Conservation (phyloP, 257 asterid genomes). For the Vinca minor region DNA sequence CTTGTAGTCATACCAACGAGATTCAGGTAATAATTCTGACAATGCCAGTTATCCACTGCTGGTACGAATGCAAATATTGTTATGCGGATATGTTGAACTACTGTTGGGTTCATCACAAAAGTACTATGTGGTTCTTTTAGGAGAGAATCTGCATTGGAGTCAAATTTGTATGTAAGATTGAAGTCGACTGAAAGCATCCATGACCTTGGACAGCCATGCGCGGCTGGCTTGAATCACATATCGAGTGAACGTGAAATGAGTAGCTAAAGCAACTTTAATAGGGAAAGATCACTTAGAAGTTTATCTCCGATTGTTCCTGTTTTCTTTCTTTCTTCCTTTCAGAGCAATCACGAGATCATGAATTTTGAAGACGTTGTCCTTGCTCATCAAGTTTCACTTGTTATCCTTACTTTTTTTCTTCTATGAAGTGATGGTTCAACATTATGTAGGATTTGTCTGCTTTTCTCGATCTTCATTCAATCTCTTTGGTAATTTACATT, state of each 20-base stretch:
- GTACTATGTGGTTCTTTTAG: background rate
- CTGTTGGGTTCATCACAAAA: background rate
- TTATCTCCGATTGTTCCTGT: background rate
- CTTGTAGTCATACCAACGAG: background rate
- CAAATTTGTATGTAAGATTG: background rate
- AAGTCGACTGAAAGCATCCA: background rate
- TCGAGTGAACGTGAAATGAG: background rate
- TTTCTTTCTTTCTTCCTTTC: no score
- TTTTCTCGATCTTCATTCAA: background rate
- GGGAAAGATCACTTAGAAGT: background rate
- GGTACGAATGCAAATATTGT: background rate
- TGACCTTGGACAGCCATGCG: background rate
- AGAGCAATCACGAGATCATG: no score
- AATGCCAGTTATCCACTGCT: background rate
- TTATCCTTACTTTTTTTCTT: no score
- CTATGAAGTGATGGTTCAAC: no score
- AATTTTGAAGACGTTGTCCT: no score
- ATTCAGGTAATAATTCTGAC: background rate
- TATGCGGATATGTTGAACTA: background rate
- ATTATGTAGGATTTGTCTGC: background rate
- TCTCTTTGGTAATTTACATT: background rate
- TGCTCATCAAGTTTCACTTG: no score
- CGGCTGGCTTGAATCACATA: background rate
- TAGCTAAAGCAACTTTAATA: background rate
- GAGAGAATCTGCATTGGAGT: background rate